phyloP scores from a whole-genome alignment of 306 rosid species.

The Trichosanthes truncata region DNA sequence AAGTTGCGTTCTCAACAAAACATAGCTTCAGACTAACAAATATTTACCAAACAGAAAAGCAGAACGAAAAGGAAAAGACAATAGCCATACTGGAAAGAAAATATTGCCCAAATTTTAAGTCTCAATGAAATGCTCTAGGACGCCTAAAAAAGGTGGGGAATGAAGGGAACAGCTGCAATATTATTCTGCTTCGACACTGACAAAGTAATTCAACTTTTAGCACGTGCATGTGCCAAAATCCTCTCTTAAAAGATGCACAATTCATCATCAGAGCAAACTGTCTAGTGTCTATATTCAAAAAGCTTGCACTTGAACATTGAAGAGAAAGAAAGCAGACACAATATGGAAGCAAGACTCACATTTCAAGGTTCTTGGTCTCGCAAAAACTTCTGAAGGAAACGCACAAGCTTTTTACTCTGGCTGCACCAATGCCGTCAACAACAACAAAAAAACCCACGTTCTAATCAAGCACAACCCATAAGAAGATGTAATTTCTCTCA shows the following conservation, averaged over 20 bases:
- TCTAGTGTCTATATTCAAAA: background rate
- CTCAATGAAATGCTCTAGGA: background rate
- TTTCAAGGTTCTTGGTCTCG: conserved; percentile 52
- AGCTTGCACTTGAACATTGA: background rate
- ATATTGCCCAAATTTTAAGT: background rate
- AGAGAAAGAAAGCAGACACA: background rate
- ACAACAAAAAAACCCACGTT: background rate
- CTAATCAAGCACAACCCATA: background rate
- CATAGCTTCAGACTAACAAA: background rate
- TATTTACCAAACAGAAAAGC: background rate
- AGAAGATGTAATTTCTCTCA: background rate
- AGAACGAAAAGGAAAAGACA: background rate
- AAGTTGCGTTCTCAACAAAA: background rate
- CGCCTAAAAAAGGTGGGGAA: background rate
- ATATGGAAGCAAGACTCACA: conserved; percentile 34
- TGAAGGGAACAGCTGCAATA: background rate
- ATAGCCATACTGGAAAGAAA: background rate
- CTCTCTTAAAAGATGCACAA: conserved; percentile 3
- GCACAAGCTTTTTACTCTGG: conserved; percentile 47
- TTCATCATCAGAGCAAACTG: background rate
- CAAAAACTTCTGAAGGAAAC: conserved; percentile 42
- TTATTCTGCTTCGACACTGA: background rate
- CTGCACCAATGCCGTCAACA: conserved; percentile 60
- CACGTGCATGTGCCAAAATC: background rate
- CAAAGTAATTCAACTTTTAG: background rate